Conservation (phyloP, 2,329 filamentous ascomycete species). For the Lasiodiplodia sp. region DNA sequence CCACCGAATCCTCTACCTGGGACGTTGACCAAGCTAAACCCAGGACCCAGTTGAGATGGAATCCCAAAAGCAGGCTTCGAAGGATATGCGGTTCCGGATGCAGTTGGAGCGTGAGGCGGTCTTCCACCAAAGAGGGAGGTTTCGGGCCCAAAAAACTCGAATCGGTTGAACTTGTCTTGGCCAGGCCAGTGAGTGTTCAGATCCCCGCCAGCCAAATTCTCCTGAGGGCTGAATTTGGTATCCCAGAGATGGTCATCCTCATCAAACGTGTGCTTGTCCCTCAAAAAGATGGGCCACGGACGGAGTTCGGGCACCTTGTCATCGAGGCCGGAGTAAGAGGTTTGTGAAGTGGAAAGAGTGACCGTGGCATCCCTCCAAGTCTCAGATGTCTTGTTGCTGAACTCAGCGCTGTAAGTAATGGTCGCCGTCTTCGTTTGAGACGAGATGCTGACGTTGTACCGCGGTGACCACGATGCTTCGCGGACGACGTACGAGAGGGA, state of each 20-base stretch:
- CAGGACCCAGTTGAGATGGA: neutral
- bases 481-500: conserved; percentile 67
- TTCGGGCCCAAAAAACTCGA: conserved; percentile 34
- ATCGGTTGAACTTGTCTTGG: conserved; percentile 34
- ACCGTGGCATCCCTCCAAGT: conserved; percentile 68
- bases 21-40: neutral
- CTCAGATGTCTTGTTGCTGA: conserved; percentile 69
- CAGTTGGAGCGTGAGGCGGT: neutral
- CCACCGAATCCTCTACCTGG: neutral
- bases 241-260: conserved; percentile 32
- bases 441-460: conserved; percentile 64
- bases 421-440: conserved; percentile 57
- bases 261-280: conserved; percentile 34
- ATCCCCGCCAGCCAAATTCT: conserved; percentile 29
- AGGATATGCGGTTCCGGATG: too few relatives aligned
- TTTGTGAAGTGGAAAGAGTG: conserved; percentile 69
- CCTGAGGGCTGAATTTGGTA: conserved; percentile 35
- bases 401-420: conserved; percentile 68
- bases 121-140: conserved; percentile 6
- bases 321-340: conserved; percentile 63
- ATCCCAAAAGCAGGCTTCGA: neutral
- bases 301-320: conserved; percentile 63
- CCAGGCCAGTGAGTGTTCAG: conserved; percentile 9
- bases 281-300: conserved; percentile 65
- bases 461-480: conserved; percentile 60